Conservation (phyloP, 768 basidiomycete species). For the Hericium rajendrae region DNA sequence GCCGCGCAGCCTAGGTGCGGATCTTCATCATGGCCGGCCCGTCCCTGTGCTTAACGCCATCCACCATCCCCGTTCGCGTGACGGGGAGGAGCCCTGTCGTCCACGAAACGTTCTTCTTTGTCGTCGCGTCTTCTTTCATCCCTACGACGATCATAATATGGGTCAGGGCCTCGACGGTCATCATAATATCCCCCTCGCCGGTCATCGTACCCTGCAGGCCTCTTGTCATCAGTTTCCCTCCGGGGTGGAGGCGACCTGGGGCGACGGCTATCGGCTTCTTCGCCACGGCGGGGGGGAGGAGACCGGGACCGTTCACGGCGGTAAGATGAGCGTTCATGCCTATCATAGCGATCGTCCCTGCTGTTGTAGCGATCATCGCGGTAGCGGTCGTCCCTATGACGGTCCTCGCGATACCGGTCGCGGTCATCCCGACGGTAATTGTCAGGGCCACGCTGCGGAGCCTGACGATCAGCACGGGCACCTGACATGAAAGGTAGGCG, state of each 20-base stretch:
- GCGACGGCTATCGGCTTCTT: conserved; percentile 65
- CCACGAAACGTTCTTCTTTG: conserved; percentile 64
- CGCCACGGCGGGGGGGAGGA: conserved; percentile 45
- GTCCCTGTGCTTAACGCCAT: conserved; percentile 51
- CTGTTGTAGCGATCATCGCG: conserved; percentile 47
- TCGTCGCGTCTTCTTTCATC: conserved; percentile 78
- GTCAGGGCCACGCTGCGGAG: conserved; percentile 52
- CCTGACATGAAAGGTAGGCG: conserved; percentile 4
- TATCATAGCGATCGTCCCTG: conserved; percentile 24
- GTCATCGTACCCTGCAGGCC: conserved; percentile 90
- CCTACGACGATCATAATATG: conserved; percentile 83
- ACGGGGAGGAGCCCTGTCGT: conserved; percentile 58
- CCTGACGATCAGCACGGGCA: conserved; percentile 1
- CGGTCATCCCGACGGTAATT: conserved; percentile 74
- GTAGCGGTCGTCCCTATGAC: conserved; percentile 32
- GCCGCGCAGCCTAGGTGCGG: not conserved
- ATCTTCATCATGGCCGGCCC: not conserved
- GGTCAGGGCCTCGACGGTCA: conserved; percentile 76
- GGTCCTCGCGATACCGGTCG: conserved; percentile 25
- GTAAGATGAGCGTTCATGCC: conserved; percentile 31
- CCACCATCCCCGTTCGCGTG: conserved; percentile 70
- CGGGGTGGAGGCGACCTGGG: conserved; percentile 75
- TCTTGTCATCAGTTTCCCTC: conserved; percentile 78
- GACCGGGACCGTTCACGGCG: conserved; percentile 82
- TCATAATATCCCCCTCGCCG: conserved; percentile 68